These are phyloP conservation scores for Secale cereale DNA, from an alignment of 176 grass and related monocot species.

Conservation along the genomic window DNA sequence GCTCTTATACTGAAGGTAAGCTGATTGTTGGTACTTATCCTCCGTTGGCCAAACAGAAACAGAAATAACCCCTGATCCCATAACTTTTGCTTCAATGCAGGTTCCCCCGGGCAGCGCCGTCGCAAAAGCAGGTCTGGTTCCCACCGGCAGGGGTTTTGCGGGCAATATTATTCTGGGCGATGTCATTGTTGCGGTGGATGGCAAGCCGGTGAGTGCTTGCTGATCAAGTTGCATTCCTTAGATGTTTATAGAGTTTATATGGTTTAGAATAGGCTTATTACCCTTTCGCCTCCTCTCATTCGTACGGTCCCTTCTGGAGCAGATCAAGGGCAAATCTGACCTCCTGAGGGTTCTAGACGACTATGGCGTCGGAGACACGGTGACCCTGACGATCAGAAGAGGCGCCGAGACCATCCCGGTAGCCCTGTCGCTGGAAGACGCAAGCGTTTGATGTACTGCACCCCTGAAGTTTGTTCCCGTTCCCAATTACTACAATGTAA, in stretches of 20 bases:
- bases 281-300: background rate
- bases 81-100: conserved; percentile 22
- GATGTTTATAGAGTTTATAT: background rate
- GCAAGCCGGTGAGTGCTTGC: conserved; percentile 67
- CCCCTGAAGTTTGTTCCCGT: background rate
- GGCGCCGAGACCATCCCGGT: conserved; percentile 50
- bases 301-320: background rate
- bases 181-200: conserved; percentile 66
- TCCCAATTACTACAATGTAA: background rate
- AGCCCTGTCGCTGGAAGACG: conserved; percentile 64
- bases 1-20: conserved; percentile 78
- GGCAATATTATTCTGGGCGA: conserved; percentile 90
- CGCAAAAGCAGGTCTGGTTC: conserved; percentile 75
- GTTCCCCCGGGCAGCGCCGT: conserved; percentile 55
- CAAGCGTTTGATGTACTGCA: conserved; percentile 31
- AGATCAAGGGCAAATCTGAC: conserved; percentile 80
- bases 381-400: conserved; percentile 62
- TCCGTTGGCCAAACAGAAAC: background rate
- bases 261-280: background rate
- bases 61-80: conserved; percentile 3
- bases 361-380: conserved; percentile 63
- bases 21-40: background rate
- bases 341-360: conserved; percentile 79
- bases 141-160: conserved; percentile 66
- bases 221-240: background rate